These are phyloP conservation scores for Tulasnella sp. DNA, from an alignment of 768 basidiomycete species.

Conservation along the genomic window DNA sequence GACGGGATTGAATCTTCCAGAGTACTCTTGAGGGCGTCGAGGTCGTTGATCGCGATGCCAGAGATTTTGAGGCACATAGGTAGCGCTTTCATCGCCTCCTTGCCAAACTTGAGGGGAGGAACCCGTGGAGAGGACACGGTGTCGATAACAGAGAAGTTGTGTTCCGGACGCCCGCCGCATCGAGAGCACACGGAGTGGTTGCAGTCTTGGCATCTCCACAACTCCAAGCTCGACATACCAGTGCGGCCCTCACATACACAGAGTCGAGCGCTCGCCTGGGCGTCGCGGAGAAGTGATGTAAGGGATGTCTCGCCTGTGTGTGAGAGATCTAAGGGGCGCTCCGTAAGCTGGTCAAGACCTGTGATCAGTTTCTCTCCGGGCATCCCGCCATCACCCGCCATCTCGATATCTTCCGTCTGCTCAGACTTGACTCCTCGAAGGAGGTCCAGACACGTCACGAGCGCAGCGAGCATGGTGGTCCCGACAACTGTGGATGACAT, in stretches of 20 bases:
- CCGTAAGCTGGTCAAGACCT: constrained; percentile 58
- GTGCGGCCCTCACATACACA: constrained; percentile 87
- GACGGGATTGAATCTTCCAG: constrained; percentile 35
- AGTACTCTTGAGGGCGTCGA: constrained; percentile 39
- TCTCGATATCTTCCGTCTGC: constrained; percentile 56
- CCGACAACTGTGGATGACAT: constrained; percentile 98
- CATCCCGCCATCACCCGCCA: constrained; percentile 29
- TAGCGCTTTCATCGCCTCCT: constrained; percentile 62
- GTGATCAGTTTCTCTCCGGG: constrained; percentile 45
- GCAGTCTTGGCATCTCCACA: constrained; percentile 68
- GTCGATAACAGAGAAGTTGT: constrained; percentile 55
- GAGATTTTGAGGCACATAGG: constrained; percentile 68
- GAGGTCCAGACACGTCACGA: constrained; percentile 55
- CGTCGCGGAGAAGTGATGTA: constrained; percentile 47
- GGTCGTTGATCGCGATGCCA: constrained; percentile 38
- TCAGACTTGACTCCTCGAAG: constrained; percentile 44
- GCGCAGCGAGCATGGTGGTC: constrained; percentile 72
- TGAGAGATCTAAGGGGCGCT: constrained; percentile 60
- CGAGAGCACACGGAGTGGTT: constrained; percentile 68
- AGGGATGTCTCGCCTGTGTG: constrained; percentile 39
- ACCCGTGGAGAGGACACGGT: constrained; percentile 45
- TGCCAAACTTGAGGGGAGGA: constrained; percentile 62
- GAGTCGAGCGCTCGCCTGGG: constrained; percentile 61
- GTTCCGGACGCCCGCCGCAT: constrained; percentile 86
- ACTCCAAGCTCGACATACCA: constrained; percentile 54